These are phyloP conservation scores for Boletus rubroflammeus DNA, from an alignment of 768 basidiomycete species.

Conservation along the genomic window DNA sequence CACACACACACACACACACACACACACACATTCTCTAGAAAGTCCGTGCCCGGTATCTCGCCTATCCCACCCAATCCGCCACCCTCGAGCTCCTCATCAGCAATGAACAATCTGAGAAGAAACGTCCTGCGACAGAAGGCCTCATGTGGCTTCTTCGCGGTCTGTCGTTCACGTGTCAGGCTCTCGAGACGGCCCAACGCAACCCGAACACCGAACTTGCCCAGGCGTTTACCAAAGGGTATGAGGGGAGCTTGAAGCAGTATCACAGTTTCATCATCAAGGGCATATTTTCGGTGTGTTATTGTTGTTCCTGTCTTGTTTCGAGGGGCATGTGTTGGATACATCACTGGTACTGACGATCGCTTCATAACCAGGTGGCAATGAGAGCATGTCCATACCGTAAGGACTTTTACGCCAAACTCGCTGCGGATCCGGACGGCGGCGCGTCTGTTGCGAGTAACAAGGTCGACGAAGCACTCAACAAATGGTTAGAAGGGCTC, in stretches of 20 bases:
- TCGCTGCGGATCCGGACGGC: conserved; percentile 60
- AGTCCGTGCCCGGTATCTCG: conserved; percentile 77
- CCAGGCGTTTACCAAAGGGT: conserved; percentile 73
- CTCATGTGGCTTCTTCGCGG: conserved; percentile 93
- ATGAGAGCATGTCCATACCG: conserved; percentile 61
- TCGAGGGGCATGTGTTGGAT: background rate
- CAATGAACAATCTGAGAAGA: conserved; percentile 86
- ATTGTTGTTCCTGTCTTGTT: background rate
- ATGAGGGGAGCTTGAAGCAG: conserved; percentile 77
- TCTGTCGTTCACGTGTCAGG: conserved; percentile 82
- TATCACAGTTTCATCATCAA: conserved; percentile 77
- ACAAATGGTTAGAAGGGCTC: conserved; percentile 59
- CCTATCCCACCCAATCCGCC: conserved; percentile 55
- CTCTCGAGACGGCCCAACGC: conserved; percentile 66
- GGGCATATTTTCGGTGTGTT: conserved; percentile 55
- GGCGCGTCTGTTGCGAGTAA: conserved; percentile 41
- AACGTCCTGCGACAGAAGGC: conserved; percentile 83
- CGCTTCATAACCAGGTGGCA: conserved; percentile 36
- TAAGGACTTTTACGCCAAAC: conserved; percentile 55
- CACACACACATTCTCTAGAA: conserved; percentile 52
- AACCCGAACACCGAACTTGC: conserved; percentile 56
- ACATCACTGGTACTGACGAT: background rate
- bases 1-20: background rate
- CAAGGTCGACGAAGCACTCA: conserved; percentile 51
- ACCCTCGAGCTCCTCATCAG: conserved; percentile 84